Evolutionary conservation across 441 rosid species (phyloP), one percentile per base, ranked within the genome.

Genomic region (Lepidium campestre): DNA sequence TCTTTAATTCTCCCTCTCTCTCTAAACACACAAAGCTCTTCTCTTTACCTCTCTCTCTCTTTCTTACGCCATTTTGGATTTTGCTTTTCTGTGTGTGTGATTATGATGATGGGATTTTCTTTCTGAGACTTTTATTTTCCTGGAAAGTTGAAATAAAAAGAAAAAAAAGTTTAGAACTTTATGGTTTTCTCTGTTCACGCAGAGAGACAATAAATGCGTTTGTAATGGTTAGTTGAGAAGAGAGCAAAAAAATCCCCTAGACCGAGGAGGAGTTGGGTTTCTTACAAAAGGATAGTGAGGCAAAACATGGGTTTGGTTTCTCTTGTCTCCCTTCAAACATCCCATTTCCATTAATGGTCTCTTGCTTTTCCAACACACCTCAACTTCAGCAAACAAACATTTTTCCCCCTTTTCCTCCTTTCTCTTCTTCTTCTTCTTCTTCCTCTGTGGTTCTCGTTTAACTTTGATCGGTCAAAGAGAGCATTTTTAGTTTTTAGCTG

Each of bases 271-370:
- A 47, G 46, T 15, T 62, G 39, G 49, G 48, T 67, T 49, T 62
- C 50, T 63, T 52, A 56, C 60, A 53, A 42, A 61, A 73, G 67
- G 72, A 66, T 62, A 65, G 73, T 53, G 72, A 71, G 74, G 68
- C 70, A 70, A 68, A 67, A 65, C 74, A 48, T 72, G 76, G 73
- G 72, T 57, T 46, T 69, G 37, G 60, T 63, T 55, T 52, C 50
- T 47, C 74, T 37, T 75, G 84, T 77, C 78, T 67, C 65, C 46
- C 74, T 77, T 74, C 74, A 14, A 0, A 49, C 75, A 57, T 48
- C 56, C 67, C 70, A 70, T 65, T 75, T 73, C 68, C 71, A 68
- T 78, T 62, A 64, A 75, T 73, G 77, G 74, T 52, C 75, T 77
- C 57, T 70, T 39, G 13, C 47, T 56, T 64, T 61, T 63, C 64